Conservation (phyloP, 2,329 filamentous ascomycete genomes). For the Trichophyton rubrum region DNA sequence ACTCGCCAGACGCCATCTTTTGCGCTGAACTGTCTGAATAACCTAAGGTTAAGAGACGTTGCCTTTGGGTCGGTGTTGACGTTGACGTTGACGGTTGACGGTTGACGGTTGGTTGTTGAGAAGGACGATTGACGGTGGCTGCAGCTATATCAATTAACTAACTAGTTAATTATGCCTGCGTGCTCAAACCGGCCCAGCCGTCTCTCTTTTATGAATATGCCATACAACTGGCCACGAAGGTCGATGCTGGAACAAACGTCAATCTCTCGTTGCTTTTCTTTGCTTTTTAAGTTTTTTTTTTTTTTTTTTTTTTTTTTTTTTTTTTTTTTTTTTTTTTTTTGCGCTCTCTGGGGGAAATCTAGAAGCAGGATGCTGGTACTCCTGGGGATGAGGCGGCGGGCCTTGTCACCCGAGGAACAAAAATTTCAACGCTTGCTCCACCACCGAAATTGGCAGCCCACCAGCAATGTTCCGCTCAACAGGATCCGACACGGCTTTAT, state of each 20-base stretch:
- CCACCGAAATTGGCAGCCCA: neutral
- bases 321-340: neutral
- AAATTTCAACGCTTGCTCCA: neutral
- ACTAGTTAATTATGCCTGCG: no score
- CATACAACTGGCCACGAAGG: no score
- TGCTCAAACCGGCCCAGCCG: no score
- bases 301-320: neutral
- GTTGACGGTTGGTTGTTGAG: no score
- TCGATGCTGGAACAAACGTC: no score
- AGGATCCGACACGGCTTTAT: neutral
- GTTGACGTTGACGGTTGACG: no score
- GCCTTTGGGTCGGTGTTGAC: no score
- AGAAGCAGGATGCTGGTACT: neutral
- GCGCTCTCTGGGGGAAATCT: neutral
- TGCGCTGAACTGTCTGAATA: neutral
- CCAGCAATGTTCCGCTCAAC: neutral
- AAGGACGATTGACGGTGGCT: neutral
- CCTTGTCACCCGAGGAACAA: slow-evolving; percentile 2
- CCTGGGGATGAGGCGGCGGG: slow-evolving; percentile 1
- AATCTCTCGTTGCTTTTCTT: neutral
- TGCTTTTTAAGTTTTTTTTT: neutral
- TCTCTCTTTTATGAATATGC: neutral
- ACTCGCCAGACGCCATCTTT: slow-evolving; percentile 22
- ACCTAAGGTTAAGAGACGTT: no score
- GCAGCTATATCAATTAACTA: neutral